A percentile compares a stretch with the other conserved stretches of the same genome.
These are phyloP conservation scores for Fusarium bulbicola DNA, from an alignment of 2,329 filamentous ascomycete species.

Conservation along the genomic window DNA sequence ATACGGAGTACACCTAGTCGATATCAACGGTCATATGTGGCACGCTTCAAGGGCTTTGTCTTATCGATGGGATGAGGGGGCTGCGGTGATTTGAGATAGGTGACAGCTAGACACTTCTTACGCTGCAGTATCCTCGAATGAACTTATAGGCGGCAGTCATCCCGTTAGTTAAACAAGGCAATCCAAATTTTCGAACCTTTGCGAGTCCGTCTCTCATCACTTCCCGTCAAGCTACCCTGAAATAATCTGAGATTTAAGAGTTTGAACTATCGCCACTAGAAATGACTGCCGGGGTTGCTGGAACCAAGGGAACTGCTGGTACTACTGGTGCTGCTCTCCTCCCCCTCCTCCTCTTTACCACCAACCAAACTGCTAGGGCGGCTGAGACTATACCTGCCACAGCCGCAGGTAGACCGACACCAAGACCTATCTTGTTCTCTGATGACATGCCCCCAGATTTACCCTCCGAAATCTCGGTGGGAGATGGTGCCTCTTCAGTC, in stretches of 20 bases:
- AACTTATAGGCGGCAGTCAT: background rate
- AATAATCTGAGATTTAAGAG: background rate
- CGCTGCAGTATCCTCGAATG: too few relatives aligned
- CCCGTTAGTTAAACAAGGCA: too few relatives aligned
- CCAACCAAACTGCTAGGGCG: background rate
- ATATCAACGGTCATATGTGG: background rate
- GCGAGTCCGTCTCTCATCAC: too few relatives aligned
- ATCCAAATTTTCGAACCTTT: too few relatives aligned
- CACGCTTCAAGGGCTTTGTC: background rate
- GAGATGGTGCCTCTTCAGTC: background rate
- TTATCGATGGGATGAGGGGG: background rate
- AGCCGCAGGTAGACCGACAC: background rate
- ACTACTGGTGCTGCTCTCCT: background rate
- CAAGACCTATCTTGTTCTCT: background rate
- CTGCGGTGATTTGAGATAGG: too few relatives aligned
- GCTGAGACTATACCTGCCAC: background rate
- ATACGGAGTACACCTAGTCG: too few relatives aligned
- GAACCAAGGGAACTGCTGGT: background rate
- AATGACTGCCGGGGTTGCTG: background rate
- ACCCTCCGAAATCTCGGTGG: background rate
- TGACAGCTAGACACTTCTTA: too few relatives aligned
- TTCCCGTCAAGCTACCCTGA: background rate
- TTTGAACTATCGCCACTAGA: background rate
- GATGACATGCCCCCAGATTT: background rate
- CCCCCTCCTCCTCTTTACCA: background rate